Base-by-base conservation (phyloP, 2,329 filamentous ascomycete genomes). In the Diatrype stigma region DNA sequence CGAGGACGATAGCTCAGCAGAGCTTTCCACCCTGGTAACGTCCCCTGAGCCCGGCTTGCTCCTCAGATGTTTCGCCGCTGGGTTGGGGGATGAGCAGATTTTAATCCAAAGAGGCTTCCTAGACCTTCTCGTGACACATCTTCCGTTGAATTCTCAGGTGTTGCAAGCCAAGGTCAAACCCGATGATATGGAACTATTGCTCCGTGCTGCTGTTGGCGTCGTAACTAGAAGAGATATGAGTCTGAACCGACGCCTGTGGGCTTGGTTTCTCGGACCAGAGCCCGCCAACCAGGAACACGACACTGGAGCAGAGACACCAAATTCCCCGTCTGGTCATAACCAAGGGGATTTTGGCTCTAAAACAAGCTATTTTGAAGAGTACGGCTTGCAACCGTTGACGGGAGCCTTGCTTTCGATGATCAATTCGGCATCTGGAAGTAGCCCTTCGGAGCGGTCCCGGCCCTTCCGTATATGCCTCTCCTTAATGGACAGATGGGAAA, bases 401-500 rank as follows among this genome's bases (percentile, higher is more conserved):
- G 80, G 79, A 42, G 89, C 90, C 19, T 75, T 97, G 11, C 73
- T 95, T 16, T 80, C 82, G 45, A 88, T 96, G 84, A 86, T 97
- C 54, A 78, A 80, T 45, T 72, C 77, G 17, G 70, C 76, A 40
- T 73, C 74, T 6, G 66, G 70, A 42, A 67, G 62, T 5, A 75
- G 75, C 49, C 80, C 87, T 1, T 69, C 79, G 0, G 90, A 95
- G 62, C 80, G 85, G 65, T 90, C 91, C 19, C 85, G 85, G 37
- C 93, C 94, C 0, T 96, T 96, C 65, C 85, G 92, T 51, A 90
- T 97, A 56, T 95, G 91, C 62, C 79, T 97, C 2, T 96, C 95
- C 16, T 76, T 99, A 48, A 97, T 99, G 94, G 94, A 99, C 70
- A 85, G 92, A 52, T 97, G 91, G 92, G 94, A 99, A 67, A 93